Percentiles rank a stretch among this genome's conserved stretches.
phyloP scores from a whole-genome alignment of 805 yeast species.

The Clavispora fructus region DNA sequence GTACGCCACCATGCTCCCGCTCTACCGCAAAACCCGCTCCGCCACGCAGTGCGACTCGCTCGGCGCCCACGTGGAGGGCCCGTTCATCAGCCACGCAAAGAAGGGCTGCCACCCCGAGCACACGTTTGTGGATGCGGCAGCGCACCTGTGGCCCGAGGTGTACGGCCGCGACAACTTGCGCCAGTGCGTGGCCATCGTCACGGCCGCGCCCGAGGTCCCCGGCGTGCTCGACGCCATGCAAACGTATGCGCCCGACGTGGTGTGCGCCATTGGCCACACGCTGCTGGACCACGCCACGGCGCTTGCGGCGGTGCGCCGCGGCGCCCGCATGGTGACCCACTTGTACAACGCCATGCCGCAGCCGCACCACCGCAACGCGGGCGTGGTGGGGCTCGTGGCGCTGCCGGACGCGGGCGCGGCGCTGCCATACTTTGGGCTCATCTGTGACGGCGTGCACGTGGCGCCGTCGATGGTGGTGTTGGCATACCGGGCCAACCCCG shows the following conservation, averaged over 20 bases:
- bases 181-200: slow-evolving; percentile 37
- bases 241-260: slow-evolving; percentile 24
- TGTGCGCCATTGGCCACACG: slow-evolving; percentile 46
- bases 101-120: slow-evolving; percentile 49
- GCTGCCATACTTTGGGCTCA: slow-evolving; percentile 48
- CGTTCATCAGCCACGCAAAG: slow-evolving; percentile 44
- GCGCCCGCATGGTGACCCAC: slow-evolving; percentile 58
- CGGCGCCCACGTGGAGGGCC: slow-evolving; percentile 61
- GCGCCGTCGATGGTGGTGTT: slow-evolving; percentile 47
- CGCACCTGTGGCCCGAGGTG: slow-evolving; percentile 22
- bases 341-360: slow-evolving; percentile 59
- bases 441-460: slow-evolving; percentile 57
- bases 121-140: slow-evolving; percentile 36
- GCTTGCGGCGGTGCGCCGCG: slow-evolving; percentile 41
- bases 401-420: slow-evolving; percentile 18
- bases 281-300: slow-evolving; percentile 35
- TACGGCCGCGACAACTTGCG: slow-evolving; percentile 34
- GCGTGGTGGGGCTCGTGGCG: slow-evolving; percentile 47
- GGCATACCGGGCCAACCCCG: slow-evolving; percentile 48
- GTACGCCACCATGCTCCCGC: slow-evolving; percentile 43
- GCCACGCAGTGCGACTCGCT: slow-evolving; percentile 37
- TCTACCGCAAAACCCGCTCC: slow-evolving; percentile 31
- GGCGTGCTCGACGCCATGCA: slow-evolving; percentile 43
- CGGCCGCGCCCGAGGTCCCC: slow-evolving; percentile 49
- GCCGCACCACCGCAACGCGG: slow-evolving; percentile 56